phyloP scores from a whole-genome alignment of 495 filamentous ascomycete species.

The Cryomyces antarcticus region DNA sequence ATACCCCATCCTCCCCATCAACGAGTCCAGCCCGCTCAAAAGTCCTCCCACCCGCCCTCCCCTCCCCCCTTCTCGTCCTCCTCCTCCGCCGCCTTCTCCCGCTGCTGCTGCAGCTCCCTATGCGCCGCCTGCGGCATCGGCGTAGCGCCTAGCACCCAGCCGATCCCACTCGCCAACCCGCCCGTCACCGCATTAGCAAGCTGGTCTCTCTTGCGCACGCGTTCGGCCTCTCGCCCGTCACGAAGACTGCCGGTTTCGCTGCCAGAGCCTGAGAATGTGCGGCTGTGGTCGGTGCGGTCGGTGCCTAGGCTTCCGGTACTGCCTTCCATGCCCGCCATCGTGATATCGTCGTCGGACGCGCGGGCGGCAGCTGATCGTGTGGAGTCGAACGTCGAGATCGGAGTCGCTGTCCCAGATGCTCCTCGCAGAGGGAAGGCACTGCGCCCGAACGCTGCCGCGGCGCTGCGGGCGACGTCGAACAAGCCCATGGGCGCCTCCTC shows the following conservation, averaged over 20 bases:
- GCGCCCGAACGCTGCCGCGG: slow-evolving; percentile 51
- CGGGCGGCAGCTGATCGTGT: not conserved
- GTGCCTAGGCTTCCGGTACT: slow-evolving; percentile 2
- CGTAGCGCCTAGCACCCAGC: slow-evolving; percentile 23
- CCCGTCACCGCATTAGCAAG: slow-evolving; percentile 20
- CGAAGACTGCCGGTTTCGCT: slow-evolving; percentile 8
- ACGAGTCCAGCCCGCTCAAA: too few relatives aligned
- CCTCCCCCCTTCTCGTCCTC: too few relatives aligned
- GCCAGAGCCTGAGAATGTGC: too few relatives aligned
- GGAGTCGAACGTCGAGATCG: too few relatives aligned
- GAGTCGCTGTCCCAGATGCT: slow-evolving; percentile 7
- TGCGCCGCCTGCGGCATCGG: too few relatives aligned
- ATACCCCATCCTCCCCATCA: too few relatives aligned
- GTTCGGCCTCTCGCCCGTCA: slow-evolving; percentile 8
- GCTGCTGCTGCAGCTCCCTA: too few relatives aligned
- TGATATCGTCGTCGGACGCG: not conserved
- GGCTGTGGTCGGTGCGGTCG: too few relatives aligned
- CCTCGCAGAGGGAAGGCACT: slow-evolving; percentile 35
- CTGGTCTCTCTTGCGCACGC: slow-evolving; percentile 22
- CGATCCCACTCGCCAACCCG: slow-evolving; percentile 19
- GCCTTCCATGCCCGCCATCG: not conserved
- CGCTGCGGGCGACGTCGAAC: slow-evolving; percentile 77
- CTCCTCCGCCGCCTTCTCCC: too few relatives aligned
- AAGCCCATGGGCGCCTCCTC: slow-evolving; percentile 81
- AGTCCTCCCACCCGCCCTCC: too few relatives aligned